phyloP scores from a whole-genome alignment of 2,329 filamentous ascomycete species.

The Colletotrichum tropicale region DNA sequence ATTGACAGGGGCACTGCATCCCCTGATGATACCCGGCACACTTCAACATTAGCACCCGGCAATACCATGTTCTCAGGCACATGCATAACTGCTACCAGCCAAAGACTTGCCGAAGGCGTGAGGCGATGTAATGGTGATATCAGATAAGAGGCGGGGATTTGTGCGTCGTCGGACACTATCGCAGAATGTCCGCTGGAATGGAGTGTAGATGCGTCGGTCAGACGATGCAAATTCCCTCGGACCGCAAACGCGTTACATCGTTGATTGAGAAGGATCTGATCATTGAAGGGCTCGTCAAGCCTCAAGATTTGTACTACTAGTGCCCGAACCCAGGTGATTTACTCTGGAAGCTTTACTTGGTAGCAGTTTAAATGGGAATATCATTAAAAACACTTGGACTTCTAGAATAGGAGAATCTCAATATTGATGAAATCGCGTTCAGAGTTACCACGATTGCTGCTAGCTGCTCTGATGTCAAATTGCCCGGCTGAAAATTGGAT shows the following conservation, averaged over 20 bases:
- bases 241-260: not conserved
- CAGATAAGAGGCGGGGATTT: not conserved
- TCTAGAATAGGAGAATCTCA: not conserved
- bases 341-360: not conserved
- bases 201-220: not conserved
- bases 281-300: not conserved
- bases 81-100: not conserved
- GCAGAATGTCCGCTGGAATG: not conserved
- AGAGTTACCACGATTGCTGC: not conserved
- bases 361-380: not conserved
- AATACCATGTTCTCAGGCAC: not conserved
- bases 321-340: not conserved
- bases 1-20: not conserved
- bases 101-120: not conserved
- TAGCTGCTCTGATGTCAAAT: not conserved
- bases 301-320: not conserved
- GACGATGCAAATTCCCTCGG: not conserved
- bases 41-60: not conserved
- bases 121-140: not conserved
- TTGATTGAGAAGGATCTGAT: not conserved
- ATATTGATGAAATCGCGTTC: not conserved
- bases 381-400: not conserved
- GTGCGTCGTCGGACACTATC: not conserved
- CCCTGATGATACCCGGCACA: not conserved
- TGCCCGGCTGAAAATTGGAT: not conserved